Conservation (phyloP, 192 early-diverging fungal genomes). For the Physocladia obscura region DNA sequence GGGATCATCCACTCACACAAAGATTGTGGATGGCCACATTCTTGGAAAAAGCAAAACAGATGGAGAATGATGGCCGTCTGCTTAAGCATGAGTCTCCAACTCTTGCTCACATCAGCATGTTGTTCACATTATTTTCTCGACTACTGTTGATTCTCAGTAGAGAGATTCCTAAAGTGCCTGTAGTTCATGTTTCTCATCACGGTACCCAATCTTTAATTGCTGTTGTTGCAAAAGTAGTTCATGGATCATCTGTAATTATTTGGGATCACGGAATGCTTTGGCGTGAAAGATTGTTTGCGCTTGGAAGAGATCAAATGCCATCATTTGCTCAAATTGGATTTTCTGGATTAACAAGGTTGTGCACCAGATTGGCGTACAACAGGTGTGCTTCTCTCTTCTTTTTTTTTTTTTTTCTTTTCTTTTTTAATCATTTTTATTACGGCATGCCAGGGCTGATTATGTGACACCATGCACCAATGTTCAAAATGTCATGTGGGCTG, state of each 20-base stretch:
- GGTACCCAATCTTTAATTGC: constrained; percentile 50
- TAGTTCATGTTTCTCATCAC: constrained; percentile 48
- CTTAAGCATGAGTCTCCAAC: constrained; percentile 44
- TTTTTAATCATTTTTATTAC: not conserved
- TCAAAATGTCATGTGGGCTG: constrained; percentile 12
- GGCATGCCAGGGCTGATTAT: not conserved
- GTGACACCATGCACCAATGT: constrained; percentile 2
- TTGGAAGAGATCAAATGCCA: constrained; percentile 45
- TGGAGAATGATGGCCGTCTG: constrained; percentile 18
- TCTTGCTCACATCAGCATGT: constrained; percentile 40
- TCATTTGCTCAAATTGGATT: constrained; percentile 45
- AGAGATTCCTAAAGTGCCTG: constrained; percentile 32
- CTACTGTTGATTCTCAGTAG: constrained; percentile 37
- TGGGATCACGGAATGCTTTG: constrained; percentile 54
- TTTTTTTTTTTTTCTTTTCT: not conserved
- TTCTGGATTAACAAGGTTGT: constrained; percentile 33
- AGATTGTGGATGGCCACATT: constrained; percentile 40
- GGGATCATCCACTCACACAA: constrained; percentile 41
- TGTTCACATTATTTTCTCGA: constrained; percentile 37
- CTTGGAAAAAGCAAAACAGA: constrained; percentile 15
- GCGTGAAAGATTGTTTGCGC: constrained; percentile 46
- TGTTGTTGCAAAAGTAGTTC: constrained; percentile 42
- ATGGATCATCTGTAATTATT: constrained; percentile 34
- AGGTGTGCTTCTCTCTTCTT: constrained; percentile 13
- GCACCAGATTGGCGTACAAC: constrained; percentile 37